A percentile compares a stretch with the other conserved stretches of the same genome.
These are phyloP conservation scores for Orbilia quercus DNA, from an alignment of 2,329 filamentous ascomycete genomes.

Conservation along the genomic window DNA sequence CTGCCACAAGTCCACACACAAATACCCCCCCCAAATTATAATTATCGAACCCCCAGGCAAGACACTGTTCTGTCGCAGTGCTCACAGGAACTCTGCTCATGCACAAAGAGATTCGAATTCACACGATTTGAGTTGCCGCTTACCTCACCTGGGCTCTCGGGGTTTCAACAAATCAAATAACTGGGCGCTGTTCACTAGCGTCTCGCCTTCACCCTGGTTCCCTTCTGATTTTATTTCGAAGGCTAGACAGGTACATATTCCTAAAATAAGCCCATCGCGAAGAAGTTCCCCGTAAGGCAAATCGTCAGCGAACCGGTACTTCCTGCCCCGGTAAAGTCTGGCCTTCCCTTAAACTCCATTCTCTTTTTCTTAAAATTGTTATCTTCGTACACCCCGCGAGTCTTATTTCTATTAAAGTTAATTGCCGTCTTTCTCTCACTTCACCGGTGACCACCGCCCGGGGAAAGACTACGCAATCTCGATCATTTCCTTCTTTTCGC, in stretches of 20 bases:
- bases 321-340: conserved; percentile 29
- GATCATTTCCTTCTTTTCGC: conserved; percentile 41
- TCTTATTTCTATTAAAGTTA: conserved; percentile 27
- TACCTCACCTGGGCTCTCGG: conserved; percentile 48
- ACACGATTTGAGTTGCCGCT: conserved; percentile 56
- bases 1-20: conserved; percentile 19
- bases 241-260: conserved; percentile 40
- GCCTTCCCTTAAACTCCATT: conserved; percentile 23
- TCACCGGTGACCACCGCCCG: conserved; percentile 31
- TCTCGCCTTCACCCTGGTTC: conserved; percentile 55
- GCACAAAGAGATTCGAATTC: conserved; percentile 11
- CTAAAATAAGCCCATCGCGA: conserved; percentile 55
- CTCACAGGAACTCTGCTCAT: background rate
- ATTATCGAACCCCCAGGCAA: background rate
- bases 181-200: conserved; percentile 45
- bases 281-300: conserved; percentile 54
- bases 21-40: conserved; percentile 15
- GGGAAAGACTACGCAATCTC: conserved; percentile 54
- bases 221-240: conserved; percentile 44
- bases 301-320: conserved; percentile 55
- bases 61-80: background rate
- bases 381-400: conserved; percentile 33
- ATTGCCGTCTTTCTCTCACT: conserved; percentile 29
- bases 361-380: conserved; percentile 4
- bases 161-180: conserved; percentile 55